These are phyloP conservation scores for Solanum sejunctum DNA, from an alignment of 257 asterid genomes.

Conservation along the genomic window DNA sequence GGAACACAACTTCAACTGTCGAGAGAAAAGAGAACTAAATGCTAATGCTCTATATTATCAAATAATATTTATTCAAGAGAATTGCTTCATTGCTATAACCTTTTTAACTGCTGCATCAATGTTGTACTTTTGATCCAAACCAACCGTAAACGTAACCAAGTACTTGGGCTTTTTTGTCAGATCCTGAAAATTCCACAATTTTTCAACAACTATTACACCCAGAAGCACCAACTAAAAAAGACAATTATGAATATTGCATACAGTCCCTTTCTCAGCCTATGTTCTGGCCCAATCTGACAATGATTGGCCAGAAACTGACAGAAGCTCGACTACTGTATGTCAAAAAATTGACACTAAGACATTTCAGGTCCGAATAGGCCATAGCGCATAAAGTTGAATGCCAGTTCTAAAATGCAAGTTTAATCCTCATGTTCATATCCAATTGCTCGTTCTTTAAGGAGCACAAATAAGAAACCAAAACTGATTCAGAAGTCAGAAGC, in stretches of 20 bases:
- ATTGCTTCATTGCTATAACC: constrained; percentile 27
- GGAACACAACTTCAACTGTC: not conserved
- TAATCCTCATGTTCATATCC: not conserved
- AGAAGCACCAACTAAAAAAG: not conserved
- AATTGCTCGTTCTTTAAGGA: not conserved
- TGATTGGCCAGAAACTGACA: not conserved
- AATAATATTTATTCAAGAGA: not conserved
- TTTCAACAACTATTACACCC: not conserved
- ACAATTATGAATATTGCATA: not conserved
- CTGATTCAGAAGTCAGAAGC: not conserved
- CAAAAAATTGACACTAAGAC: not conserved
- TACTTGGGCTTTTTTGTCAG: constrained; percentile 81
- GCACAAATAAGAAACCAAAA: not conserved
- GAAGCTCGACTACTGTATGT: not conserved
- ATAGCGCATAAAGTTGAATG: not conserved
- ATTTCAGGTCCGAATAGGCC: not conserved
- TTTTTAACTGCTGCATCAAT: constrained; percentile 80
- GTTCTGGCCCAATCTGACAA: not conserved
- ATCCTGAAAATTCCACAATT: constrained; percentile 50
- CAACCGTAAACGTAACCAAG: constrained; percentile 90
- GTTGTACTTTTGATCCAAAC: constrained; percentile 62
- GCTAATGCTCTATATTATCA: not conserved
- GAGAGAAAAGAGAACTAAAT: not conserved
- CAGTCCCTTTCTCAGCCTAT: not conserved
- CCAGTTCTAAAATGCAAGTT: not conserved